Evolutionary conservation across 1,139 yeast species (phyloP).

Genomic region (Zygoascus meyerae): DNA sequence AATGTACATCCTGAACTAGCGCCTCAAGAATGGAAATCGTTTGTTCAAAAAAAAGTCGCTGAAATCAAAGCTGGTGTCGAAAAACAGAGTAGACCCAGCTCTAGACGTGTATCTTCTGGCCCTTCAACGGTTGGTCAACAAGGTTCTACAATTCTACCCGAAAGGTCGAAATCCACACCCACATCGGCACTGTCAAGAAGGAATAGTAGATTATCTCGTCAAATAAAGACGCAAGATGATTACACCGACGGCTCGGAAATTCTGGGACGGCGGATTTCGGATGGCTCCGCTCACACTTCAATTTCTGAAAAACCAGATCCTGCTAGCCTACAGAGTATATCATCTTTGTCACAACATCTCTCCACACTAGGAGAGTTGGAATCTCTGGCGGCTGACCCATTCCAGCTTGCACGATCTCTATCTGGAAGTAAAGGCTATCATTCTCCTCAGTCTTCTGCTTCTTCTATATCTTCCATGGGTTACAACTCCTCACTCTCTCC

Average conservation of each 20-base stretch:
- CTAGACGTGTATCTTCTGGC: slow-evolving; percentile 1
- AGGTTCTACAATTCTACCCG: slow-evolving; percentile 1
- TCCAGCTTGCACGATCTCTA: slow-evolving; percentile 29
- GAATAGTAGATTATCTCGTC: slow-evolving; percentile 36
- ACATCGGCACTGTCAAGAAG: slow-evolving; percentile 20
- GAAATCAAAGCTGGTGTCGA: slow-evolving; percentile 48
- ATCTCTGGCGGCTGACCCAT: slow-evolving; percentile 32
- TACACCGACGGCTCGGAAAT: slow-evolving; percentile 38
- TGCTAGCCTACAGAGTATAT: slow-evolving; percentile 23
- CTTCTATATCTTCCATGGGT: slow-evolving; percentile 1
- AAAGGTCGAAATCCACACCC: slow-evolving; percentile 6
- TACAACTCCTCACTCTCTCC: not conserved
- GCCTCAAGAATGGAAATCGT: slow-evolving; percentile 82
- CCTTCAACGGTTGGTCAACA: not conserved
- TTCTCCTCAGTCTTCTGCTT: slow-evolving; percentile 4
- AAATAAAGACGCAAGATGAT: slow-evolving; percentile 33
- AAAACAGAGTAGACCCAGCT: slow-evolving; percentile 7
- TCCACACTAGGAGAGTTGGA: slow-evolving; percentile 32
- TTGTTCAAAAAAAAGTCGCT: slow-evolving; percentile 73
- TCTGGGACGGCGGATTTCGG: slow-evolving; percentile 24
- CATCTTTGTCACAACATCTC: slow-evolving; percentile 27
- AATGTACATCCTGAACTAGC: slow-evolving; percentile 88
- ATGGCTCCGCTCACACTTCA: slow-evolving; percentile 12
- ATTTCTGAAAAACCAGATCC: slow-evolving; percentile 1
- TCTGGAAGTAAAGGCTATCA: slow-evolving; percentile 13